Evolutionary conservation across 352 stramenopile species (phyloP).

Genomic region (Pythium myriotylum): DNA sequence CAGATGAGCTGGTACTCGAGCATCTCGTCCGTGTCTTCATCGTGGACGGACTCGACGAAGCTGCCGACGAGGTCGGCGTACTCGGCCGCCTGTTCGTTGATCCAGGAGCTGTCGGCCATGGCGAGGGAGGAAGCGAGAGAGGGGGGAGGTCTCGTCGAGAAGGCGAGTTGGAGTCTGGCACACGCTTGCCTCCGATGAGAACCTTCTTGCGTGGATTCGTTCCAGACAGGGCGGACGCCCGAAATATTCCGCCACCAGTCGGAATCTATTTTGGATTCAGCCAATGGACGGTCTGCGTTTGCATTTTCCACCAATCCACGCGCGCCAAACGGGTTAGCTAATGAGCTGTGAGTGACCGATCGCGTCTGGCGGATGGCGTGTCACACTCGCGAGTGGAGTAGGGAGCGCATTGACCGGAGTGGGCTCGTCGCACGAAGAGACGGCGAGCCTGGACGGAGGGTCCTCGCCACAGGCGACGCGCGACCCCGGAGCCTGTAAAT

Average conservation of each 20-base stretch:
- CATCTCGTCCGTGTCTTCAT: constrained; percentile 83
- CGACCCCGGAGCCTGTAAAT: too few relatives aligned
- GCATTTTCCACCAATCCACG: constrained; percentile 14
- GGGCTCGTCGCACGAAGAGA: constrained; percentile 2
- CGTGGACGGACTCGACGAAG: constrained; percentile 85
- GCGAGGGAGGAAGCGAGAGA: not conserved
- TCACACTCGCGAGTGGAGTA: not conserved
- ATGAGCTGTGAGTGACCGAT: constrained; percentile 24
- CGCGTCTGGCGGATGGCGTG: constrained; percentile 17
- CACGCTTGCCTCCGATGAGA: too few relatives aligned
- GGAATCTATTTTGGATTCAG: constrained; percentile 4
- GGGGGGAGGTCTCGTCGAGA: not conserved
- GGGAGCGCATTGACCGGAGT: constrained; percentile 15
- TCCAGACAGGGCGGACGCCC: constrained; percentile 1
- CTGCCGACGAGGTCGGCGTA: constrained; percentile 82
- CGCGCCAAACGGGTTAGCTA: constrained; percentile 21
- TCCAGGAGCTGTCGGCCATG: constrained; percentile 48
- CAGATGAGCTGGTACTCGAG: constrained; percentile 90
- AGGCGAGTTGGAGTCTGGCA: not conserved
- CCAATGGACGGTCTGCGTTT: not conserved
- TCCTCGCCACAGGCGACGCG: too few relatives aligned
- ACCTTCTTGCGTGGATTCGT: too few relatives aligned
- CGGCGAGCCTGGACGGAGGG: too few relatives aligned
- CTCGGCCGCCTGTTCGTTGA: constrained; percentile 86
- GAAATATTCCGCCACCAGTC: constrained; percentile 22